Conservation (phyloP, 202 grass and related monocot genomes). For the Schoenoplectus tabernaemontani region DNA sequence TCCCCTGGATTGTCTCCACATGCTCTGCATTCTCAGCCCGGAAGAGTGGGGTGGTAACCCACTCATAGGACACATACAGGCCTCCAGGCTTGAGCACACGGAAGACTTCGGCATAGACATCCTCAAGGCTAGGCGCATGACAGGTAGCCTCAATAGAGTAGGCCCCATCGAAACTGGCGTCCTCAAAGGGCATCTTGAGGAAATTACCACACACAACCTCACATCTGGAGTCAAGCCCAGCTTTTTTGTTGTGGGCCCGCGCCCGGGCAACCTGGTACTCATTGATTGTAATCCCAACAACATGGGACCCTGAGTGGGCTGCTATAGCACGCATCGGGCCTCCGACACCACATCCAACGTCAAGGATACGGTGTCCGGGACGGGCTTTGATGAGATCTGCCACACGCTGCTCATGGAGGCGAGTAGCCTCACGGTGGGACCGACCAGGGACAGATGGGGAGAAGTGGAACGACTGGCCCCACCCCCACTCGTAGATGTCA, state of each 20-base stretch:
- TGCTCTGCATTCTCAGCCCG: constrained; percentile 51
- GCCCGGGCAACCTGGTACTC: constrained; percentile 98
- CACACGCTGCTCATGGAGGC: constrained; percentile 79
- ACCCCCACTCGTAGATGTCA: constrained; percentile 98
- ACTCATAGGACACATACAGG: constrained; percentile 92
- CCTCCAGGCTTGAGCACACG: constrained; percentile 81
- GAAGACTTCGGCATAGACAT: constrained; percentile 84
- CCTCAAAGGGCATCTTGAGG: constrained; percentile 81
- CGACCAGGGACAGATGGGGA: constrained; percentile 52
- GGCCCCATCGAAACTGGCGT: constrained; percentile 71
- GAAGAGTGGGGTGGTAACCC: constrained; percentile 90
- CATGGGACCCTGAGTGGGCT: constrained; percentile 48
- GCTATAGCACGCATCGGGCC: constrained; percentile 99
- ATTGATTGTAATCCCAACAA: constrained; percentile 98
- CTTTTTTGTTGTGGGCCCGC: constrained; percentile 87
- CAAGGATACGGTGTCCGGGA: constrained; percentile 63
- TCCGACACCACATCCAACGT: constrained; percentile 90
- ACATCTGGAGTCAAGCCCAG: constrained; percentile 54
- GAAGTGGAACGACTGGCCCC: constrained; percentile 99
- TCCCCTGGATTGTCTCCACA: constrained; percentile 87
- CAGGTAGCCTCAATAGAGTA: constrained; percentile 99
- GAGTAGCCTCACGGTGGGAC: constrained; percentile 84
- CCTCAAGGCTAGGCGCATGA: constrained; percentile 84
- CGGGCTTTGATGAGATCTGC: constrained; percentile 48
- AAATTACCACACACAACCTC: constrained; percentile 99